These are phyloP conservation scores for Sungouiozyma ichnusensis DNA, from an alignment of 805 yeast genomes.

Conservation along the genomic window DNA sequence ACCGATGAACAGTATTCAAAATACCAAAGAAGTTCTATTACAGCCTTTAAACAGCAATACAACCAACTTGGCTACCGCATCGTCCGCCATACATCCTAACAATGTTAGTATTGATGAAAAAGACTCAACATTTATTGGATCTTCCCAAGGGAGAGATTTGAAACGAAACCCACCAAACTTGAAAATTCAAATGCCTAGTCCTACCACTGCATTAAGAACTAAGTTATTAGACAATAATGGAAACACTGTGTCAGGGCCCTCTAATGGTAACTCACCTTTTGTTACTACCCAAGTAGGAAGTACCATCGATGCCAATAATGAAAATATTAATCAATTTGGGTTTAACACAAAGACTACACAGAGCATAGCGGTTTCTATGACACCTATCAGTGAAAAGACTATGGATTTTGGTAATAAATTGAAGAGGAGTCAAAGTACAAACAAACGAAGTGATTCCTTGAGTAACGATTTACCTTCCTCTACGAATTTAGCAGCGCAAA, in stretches of 20 bases:
- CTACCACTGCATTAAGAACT: conserved; percentile 35
- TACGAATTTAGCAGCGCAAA: not conserved
- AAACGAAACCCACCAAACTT: conserved; percentile 44
- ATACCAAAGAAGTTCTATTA: conserved; percentile 18
- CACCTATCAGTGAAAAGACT: conserved; percentile 62
- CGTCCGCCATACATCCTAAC: not conserved
- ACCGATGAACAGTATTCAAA: conserved; percentile 15
- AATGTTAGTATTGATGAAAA: conserved; percentile 8
- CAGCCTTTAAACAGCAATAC: conserved; percentile 28
- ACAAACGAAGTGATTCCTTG: conserved; percentile 9
- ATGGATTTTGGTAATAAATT: conserved; percentile 18
- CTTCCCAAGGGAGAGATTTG: conserved; percentile 15
- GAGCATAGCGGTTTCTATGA: conserved; percentile 56
- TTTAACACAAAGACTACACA: conserved; percentile 43
- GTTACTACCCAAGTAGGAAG: not conserved
- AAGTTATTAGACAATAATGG: conserved; percentile 16
- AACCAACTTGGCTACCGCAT: not conserved
- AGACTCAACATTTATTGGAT: conserved; percentile 20
- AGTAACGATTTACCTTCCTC: not conserved
- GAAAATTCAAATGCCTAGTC: conserved; percentile 68
- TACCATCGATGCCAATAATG: conserved; percentile 11
- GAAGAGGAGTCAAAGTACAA: conserved; percentile 17
- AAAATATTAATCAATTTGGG: conserved; percentile 58
- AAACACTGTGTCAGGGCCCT: conserved; percentile 1
- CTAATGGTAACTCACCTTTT: not conserved